A percentile compares a stretch with the other conserved stretches of the same genome.
These are phyloP conservation scores for Pseudohyphozyma bogoriensis DNA, from an alignment of 768 basidiomycete genomes.

Conservation along the genomic window DNA sequence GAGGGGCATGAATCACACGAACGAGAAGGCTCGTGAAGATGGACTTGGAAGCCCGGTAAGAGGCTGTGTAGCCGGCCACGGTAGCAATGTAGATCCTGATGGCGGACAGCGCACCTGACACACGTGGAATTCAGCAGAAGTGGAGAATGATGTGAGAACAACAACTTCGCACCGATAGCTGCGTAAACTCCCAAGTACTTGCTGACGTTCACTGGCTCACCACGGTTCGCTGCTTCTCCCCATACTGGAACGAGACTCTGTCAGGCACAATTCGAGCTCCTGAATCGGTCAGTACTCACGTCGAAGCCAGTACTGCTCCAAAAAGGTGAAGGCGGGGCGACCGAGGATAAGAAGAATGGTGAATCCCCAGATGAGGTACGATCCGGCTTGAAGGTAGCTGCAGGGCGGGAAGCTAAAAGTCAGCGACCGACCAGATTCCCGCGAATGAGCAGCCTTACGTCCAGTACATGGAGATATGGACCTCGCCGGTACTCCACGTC, in stretches of 20 bases:
- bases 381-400: conserved; percentile 13
- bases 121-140: not conserved
- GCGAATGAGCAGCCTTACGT: not conserved
- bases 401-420: too few relatives aligned
- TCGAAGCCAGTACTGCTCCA: conserved; percentile 22
- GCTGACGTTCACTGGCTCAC: not conserved
- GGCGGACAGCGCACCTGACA: too few relatives aligned
- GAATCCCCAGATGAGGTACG: conserved; percentile 7
- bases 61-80: not conserved
- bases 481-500: conserved; percentile 11
- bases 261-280: not conserved
- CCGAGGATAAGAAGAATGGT: not conserved
- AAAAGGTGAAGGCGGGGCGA: conserved; percentile 7
- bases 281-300: not conserved
- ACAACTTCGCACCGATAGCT: not conserved
- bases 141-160: not conserved
- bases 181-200: conserved; percentile 1
- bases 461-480: conserved; percentile 11
- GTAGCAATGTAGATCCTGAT: not conserved
- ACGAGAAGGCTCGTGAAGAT: conserved; percentile 51
- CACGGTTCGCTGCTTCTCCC: not conserved
- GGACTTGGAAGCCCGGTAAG: conserved; percentile 4
- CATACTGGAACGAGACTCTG: not conserved
- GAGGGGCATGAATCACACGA: conserved; percentile 52
- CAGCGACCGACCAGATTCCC: too few relatives aligned